Evolutionary conservation across 2,329 filamentous ascomycete species (phyloP).

Genomic region (Tricladium varicosporioides): DNA sequence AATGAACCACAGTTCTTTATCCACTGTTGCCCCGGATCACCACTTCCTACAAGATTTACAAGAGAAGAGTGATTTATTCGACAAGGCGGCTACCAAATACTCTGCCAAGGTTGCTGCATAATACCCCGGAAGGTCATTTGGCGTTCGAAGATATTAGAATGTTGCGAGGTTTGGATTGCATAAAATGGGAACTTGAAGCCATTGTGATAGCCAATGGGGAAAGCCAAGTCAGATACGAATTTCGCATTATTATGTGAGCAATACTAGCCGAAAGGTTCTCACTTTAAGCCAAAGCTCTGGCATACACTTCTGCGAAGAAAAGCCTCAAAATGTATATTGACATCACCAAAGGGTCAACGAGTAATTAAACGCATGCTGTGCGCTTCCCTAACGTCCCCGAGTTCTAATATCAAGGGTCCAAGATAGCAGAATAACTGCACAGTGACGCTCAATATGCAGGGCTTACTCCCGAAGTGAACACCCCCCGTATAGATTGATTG

Average conservation of each 20-base stretch:
- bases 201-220: constrained; percentile 4
- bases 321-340: constrained; percentile 24
- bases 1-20: constrained; percentile 45
- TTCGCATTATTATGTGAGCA: background rate
- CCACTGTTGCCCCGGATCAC: constrained; percentile 64
- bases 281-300: constrained; percentile 20
- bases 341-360: constrained; percentile 18
- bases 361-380: constrained; percentile 1
- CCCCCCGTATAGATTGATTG: constrained; percentile 9
- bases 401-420: constrained; percentile 1
- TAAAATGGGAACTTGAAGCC: constrained; percentile 19
- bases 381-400: background rate
- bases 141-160: constrained; percentile 20
- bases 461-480: background rate
- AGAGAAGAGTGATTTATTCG: constrained; percentile 86
- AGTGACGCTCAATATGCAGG: constrained; percentile 12
- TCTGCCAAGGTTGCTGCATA: constrained; percentile 65
- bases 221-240: background rate
- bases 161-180: constrained; percentile 19
- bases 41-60: constrained; percentile 69
- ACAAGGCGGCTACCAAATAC: constrained; percentile 83
- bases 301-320: constrained; percentile 2
- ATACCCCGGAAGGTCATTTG: constrained; percentile 22
- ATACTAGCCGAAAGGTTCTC: background rate
- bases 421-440: constrained; percentile 14